Percentiles rank a stretch among this genome's conserved stretches.
Conservation (phyloP, 1,284 basidiomycete species). For the Xanthoconium separans region DNA sequence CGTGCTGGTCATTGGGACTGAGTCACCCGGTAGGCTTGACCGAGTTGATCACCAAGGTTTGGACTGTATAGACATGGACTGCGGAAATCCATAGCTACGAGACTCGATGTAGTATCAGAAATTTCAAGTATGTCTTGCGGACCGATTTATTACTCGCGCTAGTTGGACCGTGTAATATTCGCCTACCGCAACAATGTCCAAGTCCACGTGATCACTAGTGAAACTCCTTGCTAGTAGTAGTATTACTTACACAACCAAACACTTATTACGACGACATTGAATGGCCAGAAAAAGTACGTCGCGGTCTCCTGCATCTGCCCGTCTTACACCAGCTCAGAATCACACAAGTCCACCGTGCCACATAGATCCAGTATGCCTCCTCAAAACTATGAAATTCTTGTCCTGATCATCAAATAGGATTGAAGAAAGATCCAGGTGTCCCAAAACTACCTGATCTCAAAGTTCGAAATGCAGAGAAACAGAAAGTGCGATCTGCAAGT, state of each 20-base stretch:
- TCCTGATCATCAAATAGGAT: constrained; percentile 42
- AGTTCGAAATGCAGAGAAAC: constrained; percentile 56
- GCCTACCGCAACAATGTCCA: too few relatives aligned
- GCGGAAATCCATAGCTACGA: background rate
- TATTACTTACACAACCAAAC: too few relatives aligned
- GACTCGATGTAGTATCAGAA: background rate
- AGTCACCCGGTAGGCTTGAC: constrained; percentile 55
- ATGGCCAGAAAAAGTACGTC: constrained; percentile 62
- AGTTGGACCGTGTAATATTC: too few relatives aligned
- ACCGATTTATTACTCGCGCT: background rate
- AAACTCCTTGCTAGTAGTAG: too few relatives aligned
- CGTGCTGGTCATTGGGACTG: constrained; percentile 6
- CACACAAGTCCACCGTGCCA: constrained; percentile 47
- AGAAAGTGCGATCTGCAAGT: constrained; percentile 40
- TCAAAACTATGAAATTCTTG: background rate
- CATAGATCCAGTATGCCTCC: constrained; percentile 51
- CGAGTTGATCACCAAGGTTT: constrained; percentile 65
- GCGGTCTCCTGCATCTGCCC: background rate
- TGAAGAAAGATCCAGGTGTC: constrained; percentile 82
- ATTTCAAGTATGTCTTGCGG: background rate
- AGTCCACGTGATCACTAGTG: too few relatives aligned
- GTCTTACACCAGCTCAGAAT: constrained; percentile 30
- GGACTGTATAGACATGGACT: constrained; percentile 50
- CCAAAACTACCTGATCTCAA: constrained; percentile 74
- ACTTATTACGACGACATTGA: constrained; percentile 9